phyloP scores from a whole-genome alignment of 2,329 filamentous ascomycete species.

The Penicillium sp. region DNA sequence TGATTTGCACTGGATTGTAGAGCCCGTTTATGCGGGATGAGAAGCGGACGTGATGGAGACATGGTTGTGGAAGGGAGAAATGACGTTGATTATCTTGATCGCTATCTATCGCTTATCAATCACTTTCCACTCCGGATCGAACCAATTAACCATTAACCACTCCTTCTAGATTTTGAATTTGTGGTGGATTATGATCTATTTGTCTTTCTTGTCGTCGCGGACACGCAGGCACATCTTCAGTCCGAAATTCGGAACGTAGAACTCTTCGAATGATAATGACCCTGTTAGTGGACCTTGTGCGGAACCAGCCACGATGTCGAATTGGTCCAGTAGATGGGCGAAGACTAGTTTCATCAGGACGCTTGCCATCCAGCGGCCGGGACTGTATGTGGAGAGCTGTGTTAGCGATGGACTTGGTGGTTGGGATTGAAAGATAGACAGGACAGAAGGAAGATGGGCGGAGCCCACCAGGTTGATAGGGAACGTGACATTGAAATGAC shows the following conservation, averaged over 20 bases:
- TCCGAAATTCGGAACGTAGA: constrained; percentile 21
- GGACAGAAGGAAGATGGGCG: background rate
- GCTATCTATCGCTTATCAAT: constrained; percentile 3
- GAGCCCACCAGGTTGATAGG: too few species aligned
- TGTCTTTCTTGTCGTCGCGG: constrained; percentile 17
- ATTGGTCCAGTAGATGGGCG: constrained; percentile 14
- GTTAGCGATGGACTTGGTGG: constrained; percentile 11
- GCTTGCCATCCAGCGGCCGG: constrained; percentile 21
- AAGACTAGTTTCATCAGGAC: constrained; percentile 18
- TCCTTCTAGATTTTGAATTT: too few species aligned
- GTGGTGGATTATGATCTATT: too few species aligned
- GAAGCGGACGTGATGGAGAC: constrained; percentile 13
- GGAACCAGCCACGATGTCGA: constrained; percentile 13
- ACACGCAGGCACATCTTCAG: constrained; percentile 29
- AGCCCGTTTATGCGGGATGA: constrained; percentile 28
- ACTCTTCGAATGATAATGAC: constrained; percentile 23
- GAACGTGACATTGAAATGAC: too few species aligned
- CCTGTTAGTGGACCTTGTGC: constrained; percentile 7
- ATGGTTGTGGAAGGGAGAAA: constrained; percentile 6
- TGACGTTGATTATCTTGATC: too few species aligned
- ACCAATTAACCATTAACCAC: too few species aligned
- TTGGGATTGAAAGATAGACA: constrained; percentile 12
- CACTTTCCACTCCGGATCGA: too few species aligned
- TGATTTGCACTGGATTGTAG: constrained; percentile 15
- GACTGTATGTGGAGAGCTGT: constrained; percentile 11